Base-by-base conservation (phyloP, 805 yeast species). In the Isabelozyma pseudorhagii region DNA sequence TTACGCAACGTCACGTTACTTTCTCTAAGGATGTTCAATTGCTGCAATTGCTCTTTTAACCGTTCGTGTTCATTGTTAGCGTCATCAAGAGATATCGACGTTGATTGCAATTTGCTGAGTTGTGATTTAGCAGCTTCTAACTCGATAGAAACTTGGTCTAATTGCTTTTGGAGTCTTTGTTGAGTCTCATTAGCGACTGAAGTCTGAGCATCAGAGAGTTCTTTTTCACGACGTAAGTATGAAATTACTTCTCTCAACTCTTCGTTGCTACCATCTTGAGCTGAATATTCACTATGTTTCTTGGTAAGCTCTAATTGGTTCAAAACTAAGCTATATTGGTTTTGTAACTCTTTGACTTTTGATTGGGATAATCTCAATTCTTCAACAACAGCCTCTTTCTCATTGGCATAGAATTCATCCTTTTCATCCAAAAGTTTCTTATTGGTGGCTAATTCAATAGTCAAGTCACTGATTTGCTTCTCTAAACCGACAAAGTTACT, bases 221-320 rank as follows among this genome's bases (percentile, higher is more conserved):
- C 96, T 58, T 85, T 87, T 55, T 89, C 96, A 52, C 85, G 82
- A 43, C 92, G 84, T 50, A 90, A 69, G 57, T 79, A 84, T 1
- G 75, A 62, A 36, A 90, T 68, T 27, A 89, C 76, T 53, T 84
- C 84, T 46, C 65, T 65, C 44, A 69, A 51, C 29, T 68, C 72
- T 11, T 46, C 54, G 10, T 2, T 15, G 10, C 56, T 27, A 6
- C 46, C 47, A 10, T 44, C 58, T 36, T 52, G 46, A n/a, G 53
- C 50, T 9, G 45, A 56, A 14, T 50, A 47, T 25, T 42, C 49
- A n/a, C 15, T 43, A 25, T 57, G 42, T 11, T 38, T 29, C 44
- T 58, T 57, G 34, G 57, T 44, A 45, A 61, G 56, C 50, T 85
- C 93, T 27, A 90, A 65, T 63, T 89, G 94, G 54, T 83, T 84